Conservation (phyloP, 2,329 filamentous ascomycete species). For the Arthrobotrys musiformis region DNA sequence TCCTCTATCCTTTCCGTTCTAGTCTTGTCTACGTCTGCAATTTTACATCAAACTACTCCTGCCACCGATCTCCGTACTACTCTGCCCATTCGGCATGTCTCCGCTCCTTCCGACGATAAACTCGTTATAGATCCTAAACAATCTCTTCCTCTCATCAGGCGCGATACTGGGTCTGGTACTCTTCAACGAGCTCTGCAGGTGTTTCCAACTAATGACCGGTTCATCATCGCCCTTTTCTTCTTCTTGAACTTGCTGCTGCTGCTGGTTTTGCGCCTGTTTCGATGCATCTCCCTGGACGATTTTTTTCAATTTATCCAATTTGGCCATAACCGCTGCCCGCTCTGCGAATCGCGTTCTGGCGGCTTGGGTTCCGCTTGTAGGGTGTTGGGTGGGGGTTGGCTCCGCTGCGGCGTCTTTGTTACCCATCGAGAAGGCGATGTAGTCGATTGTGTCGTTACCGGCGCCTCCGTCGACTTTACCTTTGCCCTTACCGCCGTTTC, state of each 20-base stretch:
- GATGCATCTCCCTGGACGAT: slow-evolving; percentile 25
- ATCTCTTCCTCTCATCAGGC: slow-evolving; percentile 76
- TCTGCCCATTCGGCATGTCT: slow-evolving; percentile 93
- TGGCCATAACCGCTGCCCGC: slow-evolving; percentile 80
- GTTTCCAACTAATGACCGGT: slow-evolving; percentile 84
- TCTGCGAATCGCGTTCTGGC: slow-evolving; percentile 73
- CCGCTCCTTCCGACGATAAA: slow-evolving; percentile 93
- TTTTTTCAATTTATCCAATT: slow-evolving; percentile 80
- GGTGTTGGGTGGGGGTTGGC: slow-evolving; percentile 62
- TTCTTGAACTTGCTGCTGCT: slow-evolving; percentile 47
- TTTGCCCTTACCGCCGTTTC: slow-evolving; percentile 60
- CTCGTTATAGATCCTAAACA: slow-evolving; percentile 86
- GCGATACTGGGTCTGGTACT: slow-evolving; percentile 86
- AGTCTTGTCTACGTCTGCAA: too few species aligned
- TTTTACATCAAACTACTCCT: slow-evolving; percentile 88
- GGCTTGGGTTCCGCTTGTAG: slow-evolving; percentile 58
- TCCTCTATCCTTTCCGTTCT: background rate
- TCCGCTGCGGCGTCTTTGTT: slow-evolving; percentile 62
- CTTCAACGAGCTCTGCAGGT: slow-evolving; percentile 80
- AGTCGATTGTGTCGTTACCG: slow-evolving; percentile 58
- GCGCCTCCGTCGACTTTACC: slow-evolving; percentile 63
- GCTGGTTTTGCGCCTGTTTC: slow-evolving; percentile 20
- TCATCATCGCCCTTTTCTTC: slow-evolving; percentile 68
- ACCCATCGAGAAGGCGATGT: slow-evolving; percentile 56
- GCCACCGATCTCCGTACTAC: slow-evolving; percentile 89